Base-by-base conservation (phyloP, 208 protist species). In the Wallacemonas rigidus region DNA sequence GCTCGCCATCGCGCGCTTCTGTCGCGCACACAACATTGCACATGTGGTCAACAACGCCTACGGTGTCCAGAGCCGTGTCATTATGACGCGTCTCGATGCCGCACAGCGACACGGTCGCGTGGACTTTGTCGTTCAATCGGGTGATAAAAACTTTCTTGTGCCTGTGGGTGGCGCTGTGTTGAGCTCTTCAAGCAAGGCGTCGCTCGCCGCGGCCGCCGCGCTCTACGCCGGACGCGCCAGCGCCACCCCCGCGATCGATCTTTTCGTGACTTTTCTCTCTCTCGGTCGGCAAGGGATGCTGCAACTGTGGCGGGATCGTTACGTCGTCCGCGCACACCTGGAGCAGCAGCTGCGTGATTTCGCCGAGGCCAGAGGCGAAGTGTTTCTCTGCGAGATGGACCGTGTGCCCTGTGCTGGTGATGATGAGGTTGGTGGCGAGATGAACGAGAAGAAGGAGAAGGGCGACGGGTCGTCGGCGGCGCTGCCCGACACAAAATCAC, bases 11-110 rank as follows among this genome's bases (percentile, higher is more conserved):
- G 82, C 94, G 2, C 67, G 86, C 53, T 61, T 99, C 38, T 99
- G 98, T 79, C 80, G 85, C 55, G 8, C 63, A 35, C 64, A 80
- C 8, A 76, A 80, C 39, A 83, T 99, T 6, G 85, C 90, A 15
- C 98, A 99, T 70, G 78, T 99, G 7, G 90, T 99, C 50, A 99
- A 99, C 86, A 99, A 99, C 76, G 98, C 99, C 3, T 99, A 99
- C 83, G 98, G 98, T 1, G 64, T 99, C 47, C 98, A 99, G 87
- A 92, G 84, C 17, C 75, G 76, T 11, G 72, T 74, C 39, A 93
- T 89, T 55, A 97, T 97, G 87, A 78, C 89, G 9, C 43, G 78
- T 6, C 74, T 99, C 8, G 79, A 94, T 11, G 85, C 90, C 54
- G 86, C 90, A 14, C 75, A 86, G 45, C 67, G 83, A 2, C 72